phyloP scores from a whole-genome alignment of 2,329 filamentous ascomycete genomes.

The Cytospora piceae region DNA sequence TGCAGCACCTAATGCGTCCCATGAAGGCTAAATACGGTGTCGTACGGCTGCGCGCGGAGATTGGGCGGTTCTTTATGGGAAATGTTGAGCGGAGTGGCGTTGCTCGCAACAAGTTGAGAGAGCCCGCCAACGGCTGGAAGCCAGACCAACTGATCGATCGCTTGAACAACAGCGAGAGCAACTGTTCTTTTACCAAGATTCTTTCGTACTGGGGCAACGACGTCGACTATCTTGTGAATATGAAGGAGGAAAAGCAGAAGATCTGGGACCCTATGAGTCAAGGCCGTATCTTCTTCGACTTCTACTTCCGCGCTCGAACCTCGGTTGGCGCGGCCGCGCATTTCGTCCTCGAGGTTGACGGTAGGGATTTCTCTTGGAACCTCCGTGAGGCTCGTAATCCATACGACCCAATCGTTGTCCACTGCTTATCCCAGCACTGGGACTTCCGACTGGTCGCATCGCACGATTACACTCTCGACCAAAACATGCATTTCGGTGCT shows the following conservation, averaged over 20 bases:
- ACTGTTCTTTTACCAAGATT: slow-evolving; percentile 37
- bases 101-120: slow-evolving; percentile 33
- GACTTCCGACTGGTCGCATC: slow-evolving; percentile 36
- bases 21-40: slow-evolving; percentile 9
- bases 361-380: slow-evolving; percentile 32
- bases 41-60: slow-evolving; percentile 36
- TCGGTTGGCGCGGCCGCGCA: neutral
- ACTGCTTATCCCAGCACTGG: slow-evolving; percentile 40
- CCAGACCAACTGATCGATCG: slow-evolving; percentile 25
- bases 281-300: slow-evolving; percentile 28
- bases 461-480: slow-evolving; percentile 30
- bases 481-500: slow-evolving; percentile 32
- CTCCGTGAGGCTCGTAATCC: slow-evolving; percentile 32
- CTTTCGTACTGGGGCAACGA: slow-evolving; percentile 37
- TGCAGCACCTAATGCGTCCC: slow-evolving; percentile 14
- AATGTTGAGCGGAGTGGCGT: slow-evolving; percentile 31
- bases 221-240: slow-evolving; percentile 31
- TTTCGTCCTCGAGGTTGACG: slow-evolving; percentile 36
- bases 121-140: slow-evolving; percentile 35
- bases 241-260: slow-evolving; percentile 15
- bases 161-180: slow-evolving; percentile 31
- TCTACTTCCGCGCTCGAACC: slow-evolving; percentile 31
- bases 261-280: slow-evolving; percentile 30
- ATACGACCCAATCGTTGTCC: slow-evolving; percentile 35
- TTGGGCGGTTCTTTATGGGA: slow-evolving; percentile 38